Evolutionary conservation across 2,329 filamentous ascomycete genomes (phyloP).

Genomic region (Neonectria magnoliae): DNA sequence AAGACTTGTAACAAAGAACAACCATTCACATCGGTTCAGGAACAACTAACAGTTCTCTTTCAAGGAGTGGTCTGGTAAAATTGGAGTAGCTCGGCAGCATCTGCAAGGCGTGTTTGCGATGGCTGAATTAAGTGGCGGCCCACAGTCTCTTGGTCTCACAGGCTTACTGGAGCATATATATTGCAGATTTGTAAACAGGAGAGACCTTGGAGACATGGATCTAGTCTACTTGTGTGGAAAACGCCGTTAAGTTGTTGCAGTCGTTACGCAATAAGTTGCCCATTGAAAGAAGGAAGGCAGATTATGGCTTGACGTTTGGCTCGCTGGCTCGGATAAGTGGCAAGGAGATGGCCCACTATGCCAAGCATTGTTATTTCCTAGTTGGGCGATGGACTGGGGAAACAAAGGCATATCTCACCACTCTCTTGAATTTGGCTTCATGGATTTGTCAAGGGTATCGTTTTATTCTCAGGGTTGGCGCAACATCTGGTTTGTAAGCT

Average conservation of each 20-base stretch:
- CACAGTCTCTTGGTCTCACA: background rate
- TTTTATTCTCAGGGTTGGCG: background rate
- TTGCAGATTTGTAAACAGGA: constrained; percentile 2
- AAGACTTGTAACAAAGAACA: background rate
- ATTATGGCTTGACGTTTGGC: too few relatives aligned
- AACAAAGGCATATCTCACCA: background rate
- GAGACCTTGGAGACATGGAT: constrained; percentile 4
- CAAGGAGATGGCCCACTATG: background rate
- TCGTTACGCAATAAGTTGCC: background rate
- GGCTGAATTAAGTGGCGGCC: constrained; percentile 4
- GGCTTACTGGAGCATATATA: background rate
- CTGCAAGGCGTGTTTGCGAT: constrained; percentile 3
- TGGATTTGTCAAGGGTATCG: background rate
- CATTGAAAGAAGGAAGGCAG: background rate
- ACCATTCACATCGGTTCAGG: background rate
- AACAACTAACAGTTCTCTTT: background rate
- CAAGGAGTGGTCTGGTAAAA: background rate
- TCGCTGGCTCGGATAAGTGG: background rate
- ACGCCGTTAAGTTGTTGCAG: background rate
- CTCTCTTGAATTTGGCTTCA: background rate
- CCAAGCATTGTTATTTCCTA: constrained; percentile 1
- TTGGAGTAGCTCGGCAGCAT: constrained; percentile 1
- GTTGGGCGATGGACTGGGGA: background rate
- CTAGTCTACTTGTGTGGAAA: background rate
- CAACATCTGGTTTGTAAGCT: background rate